Conservation (phyloP, 768 basidiomycete genomes). For the Naganishia vishniacii region DNA sequence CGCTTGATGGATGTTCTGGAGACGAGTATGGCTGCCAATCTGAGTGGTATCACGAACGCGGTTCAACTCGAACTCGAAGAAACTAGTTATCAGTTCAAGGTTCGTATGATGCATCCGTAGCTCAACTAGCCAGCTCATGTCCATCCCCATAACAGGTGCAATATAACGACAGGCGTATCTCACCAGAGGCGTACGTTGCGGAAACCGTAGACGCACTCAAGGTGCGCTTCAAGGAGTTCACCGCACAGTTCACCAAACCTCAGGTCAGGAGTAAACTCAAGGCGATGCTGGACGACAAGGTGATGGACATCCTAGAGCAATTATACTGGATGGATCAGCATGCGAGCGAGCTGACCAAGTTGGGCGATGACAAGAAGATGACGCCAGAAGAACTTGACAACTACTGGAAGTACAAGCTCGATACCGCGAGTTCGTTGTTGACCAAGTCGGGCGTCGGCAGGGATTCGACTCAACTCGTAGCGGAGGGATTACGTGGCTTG, state of each 20-base stretch:
- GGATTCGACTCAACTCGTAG: constrained; percentile 87
- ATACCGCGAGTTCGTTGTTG: constrained; percentile 82
- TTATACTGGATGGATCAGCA: constrained; percentile 95
- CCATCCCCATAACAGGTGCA: constrained; percentile 38
- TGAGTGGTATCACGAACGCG: constrained; percentile 93
- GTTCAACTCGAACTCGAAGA: constrained; percentile 97
- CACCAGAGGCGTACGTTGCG: constrained; percentile 93
- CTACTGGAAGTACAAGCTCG: constrained; percentile 94
- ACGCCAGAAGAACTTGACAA: constrained; percentile 70
- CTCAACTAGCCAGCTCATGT: background rate
- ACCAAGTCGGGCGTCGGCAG: constrained; percentile 95
- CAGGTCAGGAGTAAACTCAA: constrained; percentile 83
- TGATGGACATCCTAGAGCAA: constrained; percentile 94
- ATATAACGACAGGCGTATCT: constrained; percentile 82
- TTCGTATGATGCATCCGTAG: no score
- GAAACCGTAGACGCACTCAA: constrained; percentile 94
- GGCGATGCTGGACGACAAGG: constrained; percentile 86
- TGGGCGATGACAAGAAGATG: constrained; percentile 66
- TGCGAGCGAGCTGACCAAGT: constrained; percentile 63
- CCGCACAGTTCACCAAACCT: constrained; percentile 78
- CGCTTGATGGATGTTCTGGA: constrained; percentile 96
- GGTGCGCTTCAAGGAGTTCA: constrained; percentile 74
- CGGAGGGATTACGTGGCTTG: constrained; percentile 80
- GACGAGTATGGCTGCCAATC: constrained; percentile 90
- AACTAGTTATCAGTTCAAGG: constrained; percentile 97